These are phyloP conservation scores for Boletus bicolor DNA, from an alignment of 768 basidiomycete genomes.

Conservation along the genomic window DNA sequence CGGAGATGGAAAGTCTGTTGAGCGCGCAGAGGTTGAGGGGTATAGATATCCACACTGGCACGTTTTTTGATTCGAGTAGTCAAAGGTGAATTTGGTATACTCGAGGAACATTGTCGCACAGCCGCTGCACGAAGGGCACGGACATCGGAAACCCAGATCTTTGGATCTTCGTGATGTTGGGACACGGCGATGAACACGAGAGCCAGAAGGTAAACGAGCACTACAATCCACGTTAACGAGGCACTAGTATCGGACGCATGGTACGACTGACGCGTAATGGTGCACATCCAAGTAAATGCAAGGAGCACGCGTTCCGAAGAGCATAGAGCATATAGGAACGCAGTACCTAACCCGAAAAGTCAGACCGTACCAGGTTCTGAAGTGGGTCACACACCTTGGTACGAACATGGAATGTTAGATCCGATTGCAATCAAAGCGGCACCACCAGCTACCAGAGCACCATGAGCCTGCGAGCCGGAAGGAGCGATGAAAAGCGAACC, in stretches of 20 bases:
- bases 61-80: slow-evolving; percentile 37
- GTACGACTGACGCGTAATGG: slow-evolving; percentile 37
- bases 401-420: slow-evolving; percentile 36
- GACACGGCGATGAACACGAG: slow-evolving; percentile 45
- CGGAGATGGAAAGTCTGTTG: slow-evolving; percentile 31
- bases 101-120: slow-evolving; percentile 29
- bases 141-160: slow-evolving; percentile 51
- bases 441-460: slow-evolving; percentile 45
- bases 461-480: slow-evolving; percentile 6
- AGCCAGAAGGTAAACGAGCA: slow-evolving; percentile 54
- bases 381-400: slow-evolving; percentile 22
- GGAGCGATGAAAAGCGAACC: slow-evolving; percentile 38
- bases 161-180: slow-evolving; percentile 41
- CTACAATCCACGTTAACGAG: slow-evolving; percentile 32
- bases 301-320: slow-evolving; percentile 53
- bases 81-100: slow-evolving; percentile 35
- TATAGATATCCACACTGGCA: slow-evolving; percentile 36
- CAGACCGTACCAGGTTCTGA: background rate
- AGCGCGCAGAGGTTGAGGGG: slow-evolving; percentile 42
- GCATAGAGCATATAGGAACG: slow-evolving; percentile 32
- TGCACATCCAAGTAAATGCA: slow-evolving; percentile 58
- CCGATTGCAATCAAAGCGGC: slow-evolving; percentile 43
- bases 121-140: slow-evolving; percentile 40
- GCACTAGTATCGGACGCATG: background rate
- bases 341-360: background rate